Conservation (phyloP, 2,329 filamentous ascomycete species). For the Colletotrichum orbiculare region DNA sequence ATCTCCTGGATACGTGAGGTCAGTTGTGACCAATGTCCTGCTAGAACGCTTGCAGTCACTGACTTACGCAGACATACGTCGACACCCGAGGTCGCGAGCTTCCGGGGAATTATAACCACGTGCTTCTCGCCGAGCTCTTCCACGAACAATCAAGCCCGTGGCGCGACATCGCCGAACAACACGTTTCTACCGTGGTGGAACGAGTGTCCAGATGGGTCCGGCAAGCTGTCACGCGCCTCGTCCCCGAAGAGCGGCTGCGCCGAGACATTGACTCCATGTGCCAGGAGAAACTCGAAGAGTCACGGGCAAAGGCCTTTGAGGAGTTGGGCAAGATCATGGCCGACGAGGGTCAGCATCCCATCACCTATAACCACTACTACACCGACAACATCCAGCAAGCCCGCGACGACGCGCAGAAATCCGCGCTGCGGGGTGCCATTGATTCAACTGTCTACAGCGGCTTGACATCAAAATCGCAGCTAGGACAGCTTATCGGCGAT, state of each 20-base stretch:
- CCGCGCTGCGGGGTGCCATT: neutral
- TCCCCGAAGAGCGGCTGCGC: slow-evolving; percentile 15
- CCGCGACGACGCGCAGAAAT: slow-evolving; percentile 28
- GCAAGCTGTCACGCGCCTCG: neutral
- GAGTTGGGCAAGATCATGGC: slow-evolving; percentile 14
- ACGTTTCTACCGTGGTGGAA: slow-evolving; percentile 1
- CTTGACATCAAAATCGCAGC: neutral
- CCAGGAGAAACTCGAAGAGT: neutral
- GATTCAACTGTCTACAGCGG: neutral
- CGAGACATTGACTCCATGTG: neutral
- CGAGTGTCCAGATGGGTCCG: slow-evolving; percentile 9
- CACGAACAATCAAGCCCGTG: slow-evolving; percentile 67
- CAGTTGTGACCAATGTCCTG: neutral
- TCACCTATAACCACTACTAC: slow-evolving; percentile 65
- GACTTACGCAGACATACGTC: neutral
- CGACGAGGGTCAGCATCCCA: slow-evolving; percentile 52
- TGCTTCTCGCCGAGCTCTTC: slow-evolving; percentile 70
- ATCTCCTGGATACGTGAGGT: neutral
- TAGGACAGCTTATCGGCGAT: fast-evolving
- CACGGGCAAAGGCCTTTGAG: neutral
- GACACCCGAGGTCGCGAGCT: slow-evolving; percentile 57
- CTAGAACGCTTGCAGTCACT: slow-evolving; percentile 45
- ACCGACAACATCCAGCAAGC: slow-evolving; percentile 49
- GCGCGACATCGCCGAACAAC: slow-evolving; percentile 41
- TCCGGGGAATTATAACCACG: slow-evolving; percentile 69